These are phyloP conservation scores for Fagopyrum homotropicum DNA, from an alignment of 148 eudicot genomes.

Conservation along the genomic window DNA sequence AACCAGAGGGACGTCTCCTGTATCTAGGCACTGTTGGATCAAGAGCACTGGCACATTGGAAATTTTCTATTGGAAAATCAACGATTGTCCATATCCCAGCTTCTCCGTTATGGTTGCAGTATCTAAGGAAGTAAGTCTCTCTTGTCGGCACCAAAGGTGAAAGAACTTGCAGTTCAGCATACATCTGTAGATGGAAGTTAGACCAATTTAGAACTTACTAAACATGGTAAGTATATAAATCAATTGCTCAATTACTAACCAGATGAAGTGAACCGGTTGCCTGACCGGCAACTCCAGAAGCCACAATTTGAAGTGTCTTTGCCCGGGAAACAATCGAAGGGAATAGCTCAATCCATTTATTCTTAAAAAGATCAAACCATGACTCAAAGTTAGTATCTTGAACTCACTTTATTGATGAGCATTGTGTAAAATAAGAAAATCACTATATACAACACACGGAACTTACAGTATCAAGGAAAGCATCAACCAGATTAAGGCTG, in stretches of 20 bases:
- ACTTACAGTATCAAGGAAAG: slow-evolving; percentile 77
- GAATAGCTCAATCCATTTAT: slow-evolving; percentile 83
- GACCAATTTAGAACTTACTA: not conserved
- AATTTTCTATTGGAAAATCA: slow-evolving; percentile 44
- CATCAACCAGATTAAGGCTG: slow-evolving; percentile 70
- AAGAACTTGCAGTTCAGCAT: slow-evolving; percentile 42
- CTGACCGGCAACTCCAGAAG: slow-evolving; percentile 61
- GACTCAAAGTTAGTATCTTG: not conserved
- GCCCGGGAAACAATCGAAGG: slow-evolving; percentile 81
- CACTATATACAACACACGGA: not conserved
- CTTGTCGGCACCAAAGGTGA: slow-evolving; percentile 52
- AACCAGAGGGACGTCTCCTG: slow-evolving; percentile 54
- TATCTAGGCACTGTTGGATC: slow-evolving; percentile 4
- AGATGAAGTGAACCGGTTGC: slow-evolving; percentile 85
- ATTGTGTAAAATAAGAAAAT: not conserved
- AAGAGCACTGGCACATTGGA: slow-evolving; percentile 18
- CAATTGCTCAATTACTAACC: slow-evolving; percentile 32
- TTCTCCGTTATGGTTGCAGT: slow-evolving; percentile 33
- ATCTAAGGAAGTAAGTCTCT: slow-evolving; percentile 33
- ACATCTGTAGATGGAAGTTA: slow-evolving; percentile 26
- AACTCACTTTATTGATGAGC: not conserved
- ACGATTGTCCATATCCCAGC: slow-evolving; percentile 47
- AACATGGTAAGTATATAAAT: not conserved
- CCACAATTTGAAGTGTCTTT: slow-evolving; percentile 67
- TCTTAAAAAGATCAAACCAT: slow-evolving; percentile 18